These are phyloP conservation scores for Pythium scleroteichum DNA, from an alignment of 352 stramenopile genomes.

Conservation along the genomic window DNA sequence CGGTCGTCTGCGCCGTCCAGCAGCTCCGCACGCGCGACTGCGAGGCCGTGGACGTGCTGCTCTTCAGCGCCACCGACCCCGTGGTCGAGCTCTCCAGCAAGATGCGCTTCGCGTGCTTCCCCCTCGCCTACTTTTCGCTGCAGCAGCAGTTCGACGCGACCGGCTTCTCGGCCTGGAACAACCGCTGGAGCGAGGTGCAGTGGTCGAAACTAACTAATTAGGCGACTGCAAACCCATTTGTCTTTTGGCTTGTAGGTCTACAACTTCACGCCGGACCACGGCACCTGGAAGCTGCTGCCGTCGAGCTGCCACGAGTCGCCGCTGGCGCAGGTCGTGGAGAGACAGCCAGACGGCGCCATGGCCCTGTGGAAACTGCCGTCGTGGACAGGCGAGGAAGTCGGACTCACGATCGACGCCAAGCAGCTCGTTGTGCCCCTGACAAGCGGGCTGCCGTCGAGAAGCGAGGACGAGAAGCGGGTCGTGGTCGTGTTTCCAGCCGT, in stretches of 20 bases:
- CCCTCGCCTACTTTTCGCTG: constrained; percentile 67
- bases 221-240: no score
- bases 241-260: constrained; percentile 42
- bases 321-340: constrained; percentile 32
- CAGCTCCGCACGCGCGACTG: constrained; percentile 80
- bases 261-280: constrained; percentile 66
- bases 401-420: constrained; percentile 32
- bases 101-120: constrained; percentile 66
- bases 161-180: constrained; percentile 81
- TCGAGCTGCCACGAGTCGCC: constrained; percentile 36
- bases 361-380: constrained; percentile 57
- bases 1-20: constrained; percentile 61
- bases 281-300: constrained; percentile 43
- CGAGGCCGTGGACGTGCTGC: constrained; percentile 53
- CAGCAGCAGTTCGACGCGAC: constrained; percentile 64
- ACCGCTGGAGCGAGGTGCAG: constrained; percentile 77
- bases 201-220: no score
- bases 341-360: constrained; percentile 26
- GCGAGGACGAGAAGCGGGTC: constrained; percentile 28
- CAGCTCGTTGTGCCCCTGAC: constrained; percentile 62
- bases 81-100: constrained; percentile 68
- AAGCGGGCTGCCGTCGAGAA: constrained; percentile 32
- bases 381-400: constrained; percentile 44
- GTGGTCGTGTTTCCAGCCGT: constrained; percentile 48
- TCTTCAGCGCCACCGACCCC: constrained; percentile 71